These are phyloP conservation scores for Zasmidium angulare DNA, from an alignment of 2,329 filamentous ascomycete species.

Conservation along the genomic window DNA sequence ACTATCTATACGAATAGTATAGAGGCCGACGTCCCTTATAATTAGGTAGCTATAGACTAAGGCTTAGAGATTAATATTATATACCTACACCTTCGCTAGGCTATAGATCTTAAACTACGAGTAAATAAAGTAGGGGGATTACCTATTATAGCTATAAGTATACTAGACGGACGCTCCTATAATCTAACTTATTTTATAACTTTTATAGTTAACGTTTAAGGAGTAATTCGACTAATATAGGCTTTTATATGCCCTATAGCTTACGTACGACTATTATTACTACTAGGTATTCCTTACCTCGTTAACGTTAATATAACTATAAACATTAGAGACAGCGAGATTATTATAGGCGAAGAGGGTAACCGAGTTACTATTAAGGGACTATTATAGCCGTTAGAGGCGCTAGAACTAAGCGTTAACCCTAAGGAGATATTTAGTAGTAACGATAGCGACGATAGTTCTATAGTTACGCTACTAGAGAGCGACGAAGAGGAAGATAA, in stretches of 20 bases:
- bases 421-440: neutral
- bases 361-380: neutral
- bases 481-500: neutral
- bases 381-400: neutral
- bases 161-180: neutral
- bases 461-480: no score
- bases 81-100: neutral
- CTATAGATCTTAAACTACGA: neutral
- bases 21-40: neutral
- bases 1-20: neutral
- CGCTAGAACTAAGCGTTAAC: neutral
- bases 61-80: neutral
- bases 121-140: neutral
- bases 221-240: neutral
- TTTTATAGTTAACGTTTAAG: neutral
- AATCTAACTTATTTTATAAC: neutral
- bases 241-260: neutral
- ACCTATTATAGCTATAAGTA: neutral
- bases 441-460: neutral
- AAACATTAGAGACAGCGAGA: neutral
- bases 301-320: neutral
- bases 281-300: neutral
- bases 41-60: neutral
- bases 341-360: neutral
- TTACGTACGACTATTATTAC: neutral